Percentiles rank a stretch among this genome's conserved stretches.
These are phyloP conservation scores for Pulveroboletus ravenelii DNA, from an alignment of 768 basidiomycete genomes.

Conservation along the genomic window DNA sequence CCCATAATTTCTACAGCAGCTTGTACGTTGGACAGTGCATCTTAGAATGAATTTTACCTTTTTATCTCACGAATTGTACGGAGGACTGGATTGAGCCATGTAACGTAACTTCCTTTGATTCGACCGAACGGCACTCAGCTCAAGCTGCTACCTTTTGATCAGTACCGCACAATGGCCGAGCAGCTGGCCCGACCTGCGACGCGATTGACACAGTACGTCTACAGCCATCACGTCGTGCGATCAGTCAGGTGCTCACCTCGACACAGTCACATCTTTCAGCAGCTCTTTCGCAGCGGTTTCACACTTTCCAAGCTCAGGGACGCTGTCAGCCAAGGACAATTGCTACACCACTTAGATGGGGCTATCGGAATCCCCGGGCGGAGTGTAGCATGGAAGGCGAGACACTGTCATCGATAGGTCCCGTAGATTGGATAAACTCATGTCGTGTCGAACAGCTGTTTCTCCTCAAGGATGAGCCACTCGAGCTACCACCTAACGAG, in stretches of 20 bases:
- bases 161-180: conserved; percentile 20
- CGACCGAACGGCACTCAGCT: not conserved
- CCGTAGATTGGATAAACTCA: conserved; percentile 17
- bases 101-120: not conserved
- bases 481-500: conserved; percentile 46
- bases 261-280: conserved; percentile 38
- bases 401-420: conserved; percentile 10
- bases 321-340: conserved; percentile 53
- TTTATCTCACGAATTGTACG: not conserved
- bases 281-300: conserved; percentile 47
- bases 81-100: too few relatives aligned
- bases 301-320: conserved; percentile 66
- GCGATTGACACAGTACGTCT: conserved; percentile 23
- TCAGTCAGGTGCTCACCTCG: conserved; percentile 2
- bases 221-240: not conserved
- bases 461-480: conserved; percentile 60
- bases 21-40: conserved; percentile 31
- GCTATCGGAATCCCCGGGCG: conserved; percentile 58
- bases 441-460: conserved; percentile 50
- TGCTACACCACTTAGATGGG: conserved; percentile 43
- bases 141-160: not conserved
- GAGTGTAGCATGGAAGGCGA: conserved; percentile 81
- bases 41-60: conserved; percentile 22
- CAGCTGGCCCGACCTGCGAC: conserved; percentile 22
- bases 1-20: conserved; percentile 24